phyloP scores from a whole-genome alignment of 176 grass and related monocot genomes.

The Elymus sibiricus region DNA sequence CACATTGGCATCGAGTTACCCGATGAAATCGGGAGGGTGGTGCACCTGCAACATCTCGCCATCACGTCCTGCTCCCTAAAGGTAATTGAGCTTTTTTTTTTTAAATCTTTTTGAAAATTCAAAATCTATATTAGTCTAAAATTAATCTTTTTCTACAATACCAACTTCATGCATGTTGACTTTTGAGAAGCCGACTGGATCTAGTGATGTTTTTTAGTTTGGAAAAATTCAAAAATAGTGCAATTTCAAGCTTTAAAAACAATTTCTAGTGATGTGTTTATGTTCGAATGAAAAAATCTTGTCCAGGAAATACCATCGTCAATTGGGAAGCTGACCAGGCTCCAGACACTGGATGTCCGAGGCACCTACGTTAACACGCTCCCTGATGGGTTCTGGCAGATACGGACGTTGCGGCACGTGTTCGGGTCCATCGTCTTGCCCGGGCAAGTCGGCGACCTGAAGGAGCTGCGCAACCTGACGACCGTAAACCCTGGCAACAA shows the following conservation, averaged over 20 bases:
- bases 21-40: background rate
- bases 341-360: conserved; percentile 30
- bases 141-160: no score
- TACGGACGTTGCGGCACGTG: conserved; percentile 22
- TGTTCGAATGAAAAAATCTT: no score
- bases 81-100: no score
- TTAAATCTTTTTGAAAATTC: no score
- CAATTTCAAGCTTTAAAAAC: no score
- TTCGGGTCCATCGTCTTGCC: conserved; percentile 22
- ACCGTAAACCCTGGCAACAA: no score
- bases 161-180: no score
- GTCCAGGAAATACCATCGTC: background rate
- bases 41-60: conserved; percentile 21
- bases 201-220: no score
- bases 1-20: background rate
- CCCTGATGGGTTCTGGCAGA: conserved; percentile 2
- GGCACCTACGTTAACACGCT: conserved; percentile 13
- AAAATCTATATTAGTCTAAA: no score
- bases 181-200: no score
- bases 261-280: no score
- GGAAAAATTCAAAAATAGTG: no score
- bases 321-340: background rate
- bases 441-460: background rate
- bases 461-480: background rate
- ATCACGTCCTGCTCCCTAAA: conserved; percentile 1